phyloP scores from a whole-genome alignment of 495 filamentous ascomycete genomes.

The Neurospora tetraspora region DNA sequence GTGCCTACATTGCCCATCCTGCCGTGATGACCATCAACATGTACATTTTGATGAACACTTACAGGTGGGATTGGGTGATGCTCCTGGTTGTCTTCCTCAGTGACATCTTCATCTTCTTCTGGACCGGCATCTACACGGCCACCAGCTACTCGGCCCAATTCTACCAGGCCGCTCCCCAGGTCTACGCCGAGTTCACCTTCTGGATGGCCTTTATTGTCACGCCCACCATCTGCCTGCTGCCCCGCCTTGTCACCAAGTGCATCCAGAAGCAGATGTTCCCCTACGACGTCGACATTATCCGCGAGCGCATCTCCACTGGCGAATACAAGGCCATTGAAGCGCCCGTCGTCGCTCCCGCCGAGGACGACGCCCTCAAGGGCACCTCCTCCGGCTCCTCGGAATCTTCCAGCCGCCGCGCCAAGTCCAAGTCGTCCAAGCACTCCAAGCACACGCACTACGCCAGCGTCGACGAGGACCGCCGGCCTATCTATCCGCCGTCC shows the following conservation, averaged over 20 bases:
- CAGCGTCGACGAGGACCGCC: constrained; percentile 66
- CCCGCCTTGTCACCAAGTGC: constrained; percentile 74
- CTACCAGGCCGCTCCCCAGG: constrained; percentile 66
- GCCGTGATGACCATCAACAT: constrained; percentile 79
- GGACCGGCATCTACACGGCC: constrained; percentile 87
- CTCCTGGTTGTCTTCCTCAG: constrained; percentile 70
- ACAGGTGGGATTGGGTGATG: constrained; percentile 96
- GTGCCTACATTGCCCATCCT: constrained; percentile 68
- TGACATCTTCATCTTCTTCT: constrained; percentile 83
- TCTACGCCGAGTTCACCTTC: constrained; percentile 72
- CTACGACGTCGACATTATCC: constrained; percentile 88
- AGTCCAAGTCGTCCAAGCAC: constrained; percentile 37
- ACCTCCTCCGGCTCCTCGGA: constrained; percentile 33
- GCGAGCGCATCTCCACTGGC: constrained; percentile 69
- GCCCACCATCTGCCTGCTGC: constrained; percentile 67
- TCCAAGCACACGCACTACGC: constrained; percentile 48
- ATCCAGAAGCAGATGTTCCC: constrained; percentile 91
- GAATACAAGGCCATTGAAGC: constrained; percentile 20
- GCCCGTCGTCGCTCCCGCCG: neutral
- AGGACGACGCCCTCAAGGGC: constrained; percentile 17
- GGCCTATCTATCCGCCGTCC: constrained; percentile 87
- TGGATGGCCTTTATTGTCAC: constrained; percentile 75
- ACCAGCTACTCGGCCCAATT: constrained; percentile 55
- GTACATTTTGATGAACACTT: constrained; percentile 93
- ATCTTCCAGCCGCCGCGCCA: constrained; percentile 17